Evolutionary conservation across 2,329 filamentous ascomycete genomes (phyloP).

Genomic region (Colletotrichum ledebouriae): DNA sequence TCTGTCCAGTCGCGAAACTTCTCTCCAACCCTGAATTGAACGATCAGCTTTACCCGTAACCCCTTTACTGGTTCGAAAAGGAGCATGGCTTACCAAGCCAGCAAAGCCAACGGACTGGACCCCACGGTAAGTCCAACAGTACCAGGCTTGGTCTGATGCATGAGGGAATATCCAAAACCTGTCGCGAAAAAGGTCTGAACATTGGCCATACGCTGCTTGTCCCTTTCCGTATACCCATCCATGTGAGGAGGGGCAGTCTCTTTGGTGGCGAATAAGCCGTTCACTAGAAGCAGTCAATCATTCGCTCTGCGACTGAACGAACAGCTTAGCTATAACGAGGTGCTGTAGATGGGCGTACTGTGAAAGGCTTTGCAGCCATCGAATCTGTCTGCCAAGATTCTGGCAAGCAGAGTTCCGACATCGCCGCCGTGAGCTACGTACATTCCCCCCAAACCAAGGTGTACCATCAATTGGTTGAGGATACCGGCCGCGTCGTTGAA

Average conservation of each 20-base stretch:
- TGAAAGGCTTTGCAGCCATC: constrained; percentile 8
- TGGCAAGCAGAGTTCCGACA: background rate
- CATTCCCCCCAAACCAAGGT: background rate
- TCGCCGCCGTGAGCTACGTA: constrained; percentile 9
- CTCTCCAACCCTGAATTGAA: constrained; percentile 60
- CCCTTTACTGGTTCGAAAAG: too few species aligned
- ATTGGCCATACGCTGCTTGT: background rate
- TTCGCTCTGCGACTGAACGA: background rate
- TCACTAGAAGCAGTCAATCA: background rate
- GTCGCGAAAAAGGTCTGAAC: background rate
- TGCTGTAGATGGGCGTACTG: constrained; percentile 41
- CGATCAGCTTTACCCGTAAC: background rate
- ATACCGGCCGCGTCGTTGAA: background rate
- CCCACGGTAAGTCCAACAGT: background rate
- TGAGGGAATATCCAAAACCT: background rate
- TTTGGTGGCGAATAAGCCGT: background rate
- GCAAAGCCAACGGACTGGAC: background rate
- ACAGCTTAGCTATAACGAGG: rapidly evolving
- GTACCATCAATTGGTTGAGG: background rate
- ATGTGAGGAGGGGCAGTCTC: background rate
- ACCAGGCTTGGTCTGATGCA: background rate
- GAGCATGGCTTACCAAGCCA: background rate
- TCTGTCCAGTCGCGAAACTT: constrained; percentile 66
- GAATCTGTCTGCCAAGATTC: background rate
- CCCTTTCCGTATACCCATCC: background rate